These are phyloP conservation scores for Luffa aegyptiaca DNA, from an alignment of 306 rosid genomes.

Conservation along the genomic window DNA sequence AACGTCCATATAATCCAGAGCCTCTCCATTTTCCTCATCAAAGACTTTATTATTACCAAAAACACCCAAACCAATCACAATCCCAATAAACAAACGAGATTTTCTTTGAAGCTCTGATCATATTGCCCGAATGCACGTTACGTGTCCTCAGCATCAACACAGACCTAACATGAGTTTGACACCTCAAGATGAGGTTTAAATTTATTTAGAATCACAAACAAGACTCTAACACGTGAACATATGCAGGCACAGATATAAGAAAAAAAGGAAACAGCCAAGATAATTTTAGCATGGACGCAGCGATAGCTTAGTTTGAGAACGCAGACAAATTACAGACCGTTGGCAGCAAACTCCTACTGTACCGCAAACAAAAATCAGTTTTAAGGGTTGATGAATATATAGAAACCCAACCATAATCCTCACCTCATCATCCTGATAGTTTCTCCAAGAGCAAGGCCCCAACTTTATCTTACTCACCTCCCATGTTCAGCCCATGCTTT, in stretches of 20 bases:
- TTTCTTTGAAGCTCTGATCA: not conserved
- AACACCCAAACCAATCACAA: not conserved
- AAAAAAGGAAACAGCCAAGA: not conserved
- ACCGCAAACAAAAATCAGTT: not conserved
- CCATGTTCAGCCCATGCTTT: not conserved
- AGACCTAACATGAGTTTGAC: not conserved
- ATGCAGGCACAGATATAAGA: not conserved
- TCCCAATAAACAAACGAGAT: not conserved
- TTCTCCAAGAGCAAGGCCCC: not conserved
- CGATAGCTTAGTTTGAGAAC: not conserved
- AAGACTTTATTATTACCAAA: not conserved
- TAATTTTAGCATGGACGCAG: not conserved
- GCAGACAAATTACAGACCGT: not conserved
- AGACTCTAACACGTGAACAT: not conserved
- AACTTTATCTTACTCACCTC: not conserved
- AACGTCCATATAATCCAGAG: not conserved
- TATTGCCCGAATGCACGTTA: not conserved
- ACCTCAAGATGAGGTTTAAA: not conserved
- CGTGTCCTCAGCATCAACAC: not conserved
- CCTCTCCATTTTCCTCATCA: not conserved
- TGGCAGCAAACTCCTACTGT: not conserved
- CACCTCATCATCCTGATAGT: not conserved
- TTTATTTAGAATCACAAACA: not conserved
- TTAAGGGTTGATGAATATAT: not conserved
- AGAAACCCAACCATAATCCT: not conserved